A percentile compares a stretch with the other conserved stretches of the same genome.
phyloP scores from a whole-genome alignment of 306 rosid species.

The Malus domestica region DNA sequence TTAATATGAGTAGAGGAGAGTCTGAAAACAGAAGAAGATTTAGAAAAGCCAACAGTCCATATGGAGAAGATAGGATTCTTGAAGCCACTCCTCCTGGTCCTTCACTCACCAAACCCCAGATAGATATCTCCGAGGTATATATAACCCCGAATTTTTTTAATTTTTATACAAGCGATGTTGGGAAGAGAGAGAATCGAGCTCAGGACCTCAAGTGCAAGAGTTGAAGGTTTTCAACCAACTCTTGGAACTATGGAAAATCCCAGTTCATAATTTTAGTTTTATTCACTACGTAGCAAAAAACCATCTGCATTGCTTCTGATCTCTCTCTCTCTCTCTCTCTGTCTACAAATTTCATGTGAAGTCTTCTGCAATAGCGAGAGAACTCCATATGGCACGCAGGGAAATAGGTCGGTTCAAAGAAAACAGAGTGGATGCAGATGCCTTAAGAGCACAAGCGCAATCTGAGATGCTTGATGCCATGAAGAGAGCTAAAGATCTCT shows the following conservation, averaged over 20 bases:
- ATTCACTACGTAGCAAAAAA: not conserved
- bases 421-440: slow-evolving; percentile 41
- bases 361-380: slow-evolving; percentile 51
- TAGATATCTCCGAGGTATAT: slow-evolving; percentile 40
- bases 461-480: slow-evolving; percentile 45
- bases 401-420: slow-evolving; percentile 47
- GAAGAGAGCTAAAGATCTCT: slow-evolving; percentile 37
- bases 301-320: slow-evolving; percentile 2
- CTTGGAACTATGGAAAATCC: not conserved
- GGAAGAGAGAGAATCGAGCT: not conserved
- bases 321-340: not conserved
- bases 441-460: slow-evolving; percentile 46
- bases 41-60: slow-evolving; percentile 39
- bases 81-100: slow-evolving; percentile 18
- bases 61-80: slow-evolving; percentile 47
- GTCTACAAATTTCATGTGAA: slow-evolving; percentile 11
- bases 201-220: not conserved
- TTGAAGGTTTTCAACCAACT: not conserved
- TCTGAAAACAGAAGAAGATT: slow-evolving; percentile 38
- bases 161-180: no score
- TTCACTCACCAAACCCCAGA: slow-evolving; percentile 32
- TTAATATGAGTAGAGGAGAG: slow-evolving; percentile 45
- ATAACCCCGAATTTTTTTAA: not conserved
- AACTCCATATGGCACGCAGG: slow-evolving; percentile 46
- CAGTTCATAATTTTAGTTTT: slow-evolving; percentile 1